Base-by-base conservation (phyloP, 306 rosid species). In the Aeschynomene evenia region DNA sequence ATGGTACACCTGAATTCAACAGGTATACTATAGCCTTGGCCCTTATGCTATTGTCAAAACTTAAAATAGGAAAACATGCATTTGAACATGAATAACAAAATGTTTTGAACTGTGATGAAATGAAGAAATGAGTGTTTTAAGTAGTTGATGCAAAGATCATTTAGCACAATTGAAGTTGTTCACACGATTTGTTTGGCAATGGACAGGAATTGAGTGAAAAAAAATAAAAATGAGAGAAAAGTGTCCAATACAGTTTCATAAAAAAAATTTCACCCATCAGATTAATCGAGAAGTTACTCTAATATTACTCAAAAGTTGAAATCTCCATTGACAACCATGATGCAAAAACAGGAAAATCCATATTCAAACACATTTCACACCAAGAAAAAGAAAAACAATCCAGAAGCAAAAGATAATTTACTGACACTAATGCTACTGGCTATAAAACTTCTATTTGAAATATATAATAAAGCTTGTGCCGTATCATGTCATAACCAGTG, bases 401-500 rank as follows among this genome's bases (percentile, higher is more conserved):
- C 66, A 67, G 28, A 66, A 48, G 18, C 22, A 12, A 63, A 22
- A 63, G 34, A 65, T 34, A 72, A 76, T 31, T 15, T 42, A 61
- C 45, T 52, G 26, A 63, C 11, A 24, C 50, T 56, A 24, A 9
- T 23, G 43, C 56, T 73, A 64, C 68, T 33, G 34, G 57, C 68
- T 31, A 63, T 58, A 53, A 42, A 77, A 67, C 57, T 72, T 71
- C 68, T 66, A 48, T 68, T 55, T 54, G 63, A 42, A 66, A 54
- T 71, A 50, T 72, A 66, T 78, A 71, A 65, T 56, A 81, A 71
- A 67, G 72, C 73, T 64, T 73, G 75, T 71, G 86, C 78, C 77
- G 40, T 80, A 50, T 42, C 5, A 42, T 64, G 70, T 72, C 69
- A 74, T 77, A 52, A 49, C 64, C 42, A 64, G 31, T 42, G 29